Evolutionary conservation across 306 rosid species (phyloP).

Genomic region (Luffa acutangula): DNA sequence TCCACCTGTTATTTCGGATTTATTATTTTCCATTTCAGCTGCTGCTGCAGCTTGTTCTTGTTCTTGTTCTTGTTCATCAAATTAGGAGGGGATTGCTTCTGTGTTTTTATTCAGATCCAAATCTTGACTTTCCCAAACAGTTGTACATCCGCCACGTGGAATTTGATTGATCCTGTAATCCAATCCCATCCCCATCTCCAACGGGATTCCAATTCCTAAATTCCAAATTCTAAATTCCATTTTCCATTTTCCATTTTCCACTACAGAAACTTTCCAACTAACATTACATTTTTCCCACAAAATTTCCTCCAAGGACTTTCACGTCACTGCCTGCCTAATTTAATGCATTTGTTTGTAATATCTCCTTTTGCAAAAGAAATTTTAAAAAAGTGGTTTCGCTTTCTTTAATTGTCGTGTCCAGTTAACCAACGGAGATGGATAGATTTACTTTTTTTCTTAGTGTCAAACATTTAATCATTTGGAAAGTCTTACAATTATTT

Average conservation of each 20-base stretch:
- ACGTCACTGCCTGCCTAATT: neutral
- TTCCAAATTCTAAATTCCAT: neutral
- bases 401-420: neutral
- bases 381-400: neutral
- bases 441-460: neutral
- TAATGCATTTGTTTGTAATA: neutral
- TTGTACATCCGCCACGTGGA: neutral
- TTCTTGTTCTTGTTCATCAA: neutral
- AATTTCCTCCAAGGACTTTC: neutral
- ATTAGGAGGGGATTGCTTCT: neutral
- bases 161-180: neutral
- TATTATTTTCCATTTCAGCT: neutral
- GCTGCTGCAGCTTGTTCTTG: neutral
- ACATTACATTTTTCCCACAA: neutral
- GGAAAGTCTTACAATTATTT: neutral
- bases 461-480: neutral
- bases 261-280: neutral
- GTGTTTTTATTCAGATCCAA: slow-evolving; percentile 1
- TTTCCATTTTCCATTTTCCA: neutral
- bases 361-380: neutral
- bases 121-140: neutral
- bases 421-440: neutral
- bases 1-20: neutral
- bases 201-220: neutral
- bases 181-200: neutral